Conservation (phyloP, 306 rosid genomes). For the Sindora glabra region DNA sequence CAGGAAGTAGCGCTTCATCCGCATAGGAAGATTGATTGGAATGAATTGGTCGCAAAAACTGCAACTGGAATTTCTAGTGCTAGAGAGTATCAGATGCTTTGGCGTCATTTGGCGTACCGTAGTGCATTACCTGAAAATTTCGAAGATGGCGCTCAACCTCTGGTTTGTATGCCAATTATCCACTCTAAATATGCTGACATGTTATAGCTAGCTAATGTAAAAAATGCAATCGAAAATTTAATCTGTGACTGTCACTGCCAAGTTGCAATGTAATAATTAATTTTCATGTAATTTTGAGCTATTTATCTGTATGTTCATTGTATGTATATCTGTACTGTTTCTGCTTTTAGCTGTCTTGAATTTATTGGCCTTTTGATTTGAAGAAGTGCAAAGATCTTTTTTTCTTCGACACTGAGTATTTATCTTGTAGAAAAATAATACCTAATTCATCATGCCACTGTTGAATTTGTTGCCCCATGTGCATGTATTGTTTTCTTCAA, state of each 20-base stretch:
- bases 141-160: constrained; percentile 40
- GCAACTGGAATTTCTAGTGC: constrained; percentile 77
- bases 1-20: constrained; percentile 53
- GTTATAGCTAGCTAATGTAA: too few species aligned
- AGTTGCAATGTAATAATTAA: not conserved
- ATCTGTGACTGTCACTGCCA: not conserved
- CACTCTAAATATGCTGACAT: too few species aligned
- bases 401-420: not conserved
- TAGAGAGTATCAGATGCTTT: constrained; percentile 80
- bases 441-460: not conserved
- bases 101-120: constrained; percentile 88
- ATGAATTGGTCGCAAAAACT: constrained; percentile 53
- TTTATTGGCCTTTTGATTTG: not conserved
- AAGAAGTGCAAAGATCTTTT: not conserved
- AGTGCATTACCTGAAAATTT: constrained; percentile 31
- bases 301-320: not conserved
- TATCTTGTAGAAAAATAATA: not conserved
- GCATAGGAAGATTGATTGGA: constrained; percentile 62
- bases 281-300: not conserved
- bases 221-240: too few species aligned
- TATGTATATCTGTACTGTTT: not conserved
- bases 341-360: not conserved
- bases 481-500: not conserved
- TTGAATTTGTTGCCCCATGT: not conserved
- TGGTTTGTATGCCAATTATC: constrained; percentile 35